Evolutionary conservation across 208 protist species (phyloP).

Genomic region (Balamuthia mandrillaris): DNA sequence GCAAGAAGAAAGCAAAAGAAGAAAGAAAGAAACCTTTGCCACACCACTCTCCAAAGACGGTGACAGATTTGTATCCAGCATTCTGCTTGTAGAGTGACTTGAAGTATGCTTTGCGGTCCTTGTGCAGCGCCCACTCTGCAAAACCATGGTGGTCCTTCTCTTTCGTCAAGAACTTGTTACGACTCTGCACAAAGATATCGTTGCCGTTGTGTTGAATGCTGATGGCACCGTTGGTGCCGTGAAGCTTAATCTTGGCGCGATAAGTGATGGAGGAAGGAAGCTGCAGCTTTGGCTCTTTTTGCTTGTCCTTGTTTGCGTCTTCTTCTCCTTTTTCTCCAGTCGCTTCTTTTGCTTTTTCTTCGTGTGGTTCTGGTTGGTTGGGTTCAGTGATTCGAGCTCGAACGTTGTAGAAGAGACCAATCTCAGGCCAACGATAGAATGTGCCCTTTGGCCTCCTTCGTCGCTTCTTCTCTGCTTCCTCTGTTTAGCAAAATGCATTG

Average conservation of each 20-base stretch:
- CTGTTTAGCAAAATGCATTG: not conserved
- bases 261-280: too few species aligned
- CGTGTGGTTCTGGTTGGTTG: not conserved
- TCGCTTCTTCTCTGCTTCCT: not conserved
- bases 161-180: slow-evolving; percentile 21
- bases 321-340: too few species aligned
- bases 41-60: slow-evolving; percentile 30
- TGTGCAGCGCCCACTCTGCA: slow-evolving; percentile 3
- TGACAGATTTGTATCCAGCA: slow-evolving; percentile 3
- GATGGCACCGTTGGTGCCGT: slow-evolving; percentile 32
- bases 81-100: not conserved
- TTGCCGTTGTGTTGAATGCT: slow-evolving; percentile 24
- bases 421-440: slow-evolving; percentile 24
- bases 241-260: slow-evolving; percentile 27
- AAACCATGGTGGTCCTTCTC: slow-evolving; percentile 21
- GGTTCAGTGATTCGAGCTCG: not conserved
- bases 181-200: slow-evolving; percentile 31
- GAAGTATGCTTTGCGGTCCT: slow-evolving; percentile 23
- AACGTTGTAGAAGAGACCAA: slow-evolving; percentile 34
- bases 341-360: too few species aligned
- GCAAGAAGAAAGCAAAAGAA: not conserved
- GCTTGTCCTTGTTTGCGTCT: too few species aligned
- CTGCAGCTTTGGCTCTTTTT: too few species aligned
- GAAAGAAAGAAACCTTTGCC: not conserved
- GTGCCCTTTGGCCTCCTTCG: too few species aligned